A percentile compares a stretch with the other conserved stretches of the same genome.
Evolutionary conservation across 2,329 filamentous ascomycete species (phyloP).

Genomic region (Waltergamsia citrina): DNA sequence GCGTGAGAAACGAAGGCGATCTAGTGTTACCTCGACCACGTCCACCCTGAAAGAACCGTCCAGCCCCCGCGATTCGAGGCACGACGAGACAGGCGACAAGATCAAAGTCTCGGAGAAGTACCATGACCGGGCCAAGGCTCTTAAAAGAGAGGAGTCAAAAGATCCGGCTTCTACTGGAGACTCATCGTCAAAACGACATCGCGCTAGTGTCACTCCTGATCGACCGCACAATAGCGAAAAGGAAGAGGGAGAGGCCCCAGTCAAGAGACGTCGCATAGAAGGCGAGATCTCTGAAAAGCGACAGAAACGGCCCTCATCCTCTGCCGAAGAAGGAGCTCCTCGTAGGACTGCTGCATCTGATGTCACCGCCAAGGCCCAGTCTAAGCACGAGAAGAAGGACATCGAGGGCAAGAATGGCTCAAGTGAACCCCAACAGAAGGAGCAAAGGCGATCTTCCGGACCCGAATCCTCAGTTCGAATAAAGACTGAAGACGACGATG

Average conservation of each 20-base stretch:
- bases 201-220: constrained; percentile 50
- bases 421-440: constrained; percentile 28
- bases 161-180: constrained; percentile 44
- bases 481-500: constrained; percentile 46
- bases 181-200: constrained; percentile 44
- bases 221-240: constrained; percentile 40
- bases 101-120: constrained; percentile 41
- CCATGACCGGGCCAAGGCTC: constrained; percentile 48
- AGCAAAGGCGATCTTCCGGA: constrained; percentile 27
- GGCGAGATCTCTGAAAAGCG: constrained; percentile 40
- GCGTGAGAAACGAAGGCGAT: constrained; percentile 46
- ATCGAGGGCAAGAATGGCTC: constrained; percentile 32
- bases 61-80: constrained; percentile 39
- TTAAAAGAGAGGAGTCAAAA: constrained; percentile 52
- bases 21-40: constrained; percentile 46
- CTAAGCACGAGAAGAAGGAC: constrained; percentile 5
- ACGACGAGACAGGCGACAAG: constrained; percentile 40
- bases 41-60: constrained; percentile 43
- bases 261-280: constrained; percentile 50
- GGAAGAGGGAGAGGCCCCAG: constrained; percentile 38
- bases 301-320: constrained; percentile 29
- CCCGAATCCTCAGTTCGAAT: constrained; percentile 44
- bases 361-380: neutral
- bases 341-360: constrained; percentile 22
- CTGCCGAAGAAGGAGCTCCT: constrained; percentile 30